phyloP scores from a whole-genome alignment of 352 stramenopile genomes.

The Thraustotheca clavata region DNA sequence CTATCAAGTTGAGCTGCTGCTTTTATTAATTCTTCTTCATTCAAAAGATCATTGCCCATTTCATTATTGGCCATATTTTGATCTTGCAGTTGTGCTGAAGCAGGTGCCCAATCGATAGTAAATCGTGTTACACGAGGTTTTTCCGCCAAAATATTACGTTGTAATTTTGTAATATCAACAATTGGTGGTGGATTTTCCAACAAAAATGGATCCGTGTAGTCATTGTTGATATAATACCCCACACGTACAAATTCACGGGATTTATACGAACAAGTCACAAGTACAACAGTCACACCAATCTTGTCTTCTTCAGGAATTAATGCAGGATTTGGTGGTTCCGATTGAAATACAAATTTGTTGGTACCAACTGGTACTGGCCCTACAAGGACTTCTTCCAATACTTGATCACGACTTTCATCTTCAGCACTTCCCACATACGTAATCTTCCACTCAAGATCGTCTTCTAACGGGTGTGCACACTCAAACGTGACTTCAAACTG shows the following conservation, averaged over 20 bases:
- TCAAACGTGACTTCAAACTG: constrained; percentile 99
- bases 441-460: constrained; percentile 99
- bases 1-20: constrained; percentile 75
- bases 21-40: constrained; percentile 82
- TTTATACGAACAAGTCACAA: constrained; percentile 97
- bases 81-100: constrained; percentile 24
- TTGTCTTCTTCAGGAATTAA: constrained; percentile 94
- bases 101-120: constrained; percentile 93
- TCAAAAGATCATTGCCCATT: constrained; percentile 54
- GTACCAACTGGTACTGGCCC: constrained; percentile 96
- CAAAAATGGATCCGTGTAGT: constrained; percentile 90
- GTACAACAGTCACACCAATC: constrained; percentile 97
- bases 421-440: constrained; percentile 97
- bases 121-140: constrained; percentile 94
- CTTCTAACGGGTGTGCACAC: constrained; percentile 93
- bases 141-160: constrained; percentile 95
- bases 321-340: constrained; percentile 87
- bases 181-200: constrained; percentile 64
- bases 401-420: constrained; percentile 92
- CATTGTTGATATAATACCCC: constrained; percentile 97
- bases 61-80: constrained; percentile 27
- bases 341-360: constrained; percentile 99
- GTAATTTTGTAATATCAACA: constrained; percentile 89
- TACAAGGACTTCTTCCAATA: constrained; percentile 97
- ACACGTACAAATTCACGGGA: constrained; percentile 95